Evolutionary conservation across 2,329 filamentous ascomycete species (phyloP).

Genomic region (Talaromyces sp.): DNA sequence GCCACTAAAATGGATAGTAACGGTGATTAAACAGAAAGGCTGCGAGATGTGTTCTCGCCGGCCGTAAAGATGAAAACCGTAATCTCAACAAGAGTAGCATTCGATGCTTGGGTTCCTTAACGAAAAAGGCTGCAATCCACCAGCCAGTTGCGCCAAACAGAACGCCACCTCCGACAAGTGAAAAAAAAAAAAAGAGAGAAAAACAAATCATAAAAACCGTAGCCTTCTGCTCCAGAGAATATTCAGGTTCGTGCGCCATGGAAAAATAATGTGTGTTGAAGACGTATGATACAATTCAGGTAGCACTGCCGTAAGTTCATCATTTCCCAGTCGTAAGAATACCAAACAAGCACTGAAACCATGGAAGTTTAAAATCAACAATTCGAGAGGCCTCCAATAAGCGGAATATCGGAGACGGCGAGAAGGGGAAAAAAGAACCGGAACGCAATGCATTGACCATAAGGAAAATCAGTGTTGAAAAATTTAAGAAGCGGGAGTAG

Average conservation of each 20-base stretch:
- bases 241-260: neutral
- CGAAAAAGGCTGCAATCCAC: neutral
- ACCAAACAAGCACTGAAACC: slow-evolving; percentile 2
- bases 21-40: neutral
- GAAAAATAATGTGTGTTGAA: neutral
- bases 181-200: neutral
- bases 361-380: neutral
- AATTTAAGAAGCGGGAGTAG: slow-evolving; percentile 25
- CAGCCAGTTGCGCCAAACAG: slow-evolving; percentile 7
- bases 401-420: neutral
- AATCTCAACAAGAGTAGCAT: neutral
- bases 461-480: neutral
- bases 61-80: neutral
- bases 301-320: slow-evolving; percentile 11
- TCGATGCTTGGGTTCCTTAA: neutral
- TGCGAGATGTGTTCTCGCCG: neutral
- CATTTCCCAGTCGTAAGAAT: slow-evolving; percentile 9
- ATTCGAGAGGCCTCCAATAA: too few relatives aligned
- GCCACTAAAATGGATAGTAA: neutral
- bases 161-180: slow-evolving; percentile 9
- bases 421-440: neutral
- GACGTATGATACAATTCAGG: slow-evolving; percentile 12
- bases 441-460: neutral
- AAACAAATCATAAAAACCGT: neutral
- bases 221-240: neutral